Percentiles rank a stretch among this genome's conserved stretches.
Evolutionary conservation across 192 early-diverging fungal species (phyloP).

Genomic region (Chytriomyces confervae): DNA sequence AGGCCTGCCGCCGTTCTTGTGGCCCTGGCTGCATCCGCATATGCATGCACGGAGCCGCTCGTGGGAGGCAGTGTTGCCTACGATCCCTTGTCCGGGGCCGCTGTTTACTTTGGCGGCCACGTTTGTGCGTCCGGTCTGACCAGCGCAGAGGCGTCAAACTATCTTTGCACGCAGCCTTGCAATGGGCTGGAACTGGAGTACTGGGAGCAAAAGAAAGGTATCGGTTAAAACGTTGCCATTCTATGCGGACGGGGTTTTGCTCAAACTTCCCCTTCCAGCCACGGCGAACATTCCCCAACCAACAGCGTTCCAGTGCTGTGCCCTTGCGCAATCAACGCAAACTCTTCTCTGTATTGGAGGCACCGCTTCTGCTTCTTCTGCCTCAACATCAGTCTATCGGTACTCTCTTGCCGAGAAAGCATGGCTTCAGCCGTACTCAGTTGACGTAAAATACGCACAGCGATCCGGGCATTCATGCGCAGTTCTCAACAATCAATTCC

Average conservation of each 20-base stretch:
- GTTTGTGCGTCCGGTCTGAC: neutral
- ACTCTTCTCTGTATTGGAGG: conserved; percentile 29
- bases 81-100: conserved; percentile 13
- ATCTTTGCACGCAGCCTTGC: conserved; percentile 26
- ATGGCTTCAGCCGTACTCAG: conserved; percentile 17
- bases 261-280: neutral
- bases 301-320: conserved; percentile 28
- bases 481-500: neutral
- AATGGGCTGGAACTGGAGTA: conserved; percentile 26
- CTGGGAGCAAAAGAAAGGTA: conserved; percentile 4
- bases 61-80: conserved; percentile 4
- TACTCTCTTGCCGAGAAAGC: neutral
- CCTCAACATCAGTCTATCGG: conserved; percentile 14
- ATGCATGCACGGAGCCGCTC: conserved; percentile 22
- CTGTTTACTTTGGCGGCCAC: conserved; percentile 21
- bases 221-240: neutral
- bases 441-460: neutral
- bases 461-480: conserved; percentile 22
- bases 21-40: neutral
- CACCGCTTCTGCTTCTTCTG: neutral
- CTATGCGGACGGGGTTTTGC: neutral
- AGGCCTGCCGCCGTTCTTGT: neutral
- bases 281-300: conserved; percentile 6
- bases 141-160: conserved; percentile 2
- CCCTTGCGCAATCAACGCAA: neutral